These are phyloP conservation scores for Rutidosis leptorrhynchoides DNA, from an alignment of 129 eudicot species.

Conservation along the genomic window DNA sequence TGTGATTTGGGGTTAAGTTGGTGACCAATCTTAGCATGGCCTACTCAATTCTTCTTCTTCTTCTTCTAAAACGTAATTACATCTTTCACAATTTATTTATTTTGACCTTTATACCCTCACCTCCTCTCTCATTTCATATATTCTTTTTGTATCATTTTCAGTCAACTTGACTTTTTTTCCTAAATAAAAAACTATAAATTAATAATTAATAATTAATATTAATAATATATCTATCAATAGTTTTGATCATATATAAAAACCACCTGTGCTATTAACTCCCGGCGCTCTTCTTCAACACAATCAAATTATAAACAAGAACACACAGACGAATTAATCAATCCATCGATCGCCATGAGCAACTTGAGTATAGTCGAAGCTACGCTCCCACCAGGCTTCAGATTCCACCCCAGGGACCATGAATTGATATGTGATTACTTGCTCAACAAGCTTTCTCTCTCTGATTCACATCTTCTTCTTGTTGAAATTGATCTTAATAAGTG, in stretches of 20 bases:
- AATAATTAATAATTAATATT: background rate
- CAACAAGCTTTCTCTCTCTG: conserved; percentile 46
- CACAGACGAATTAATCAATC: background rate
- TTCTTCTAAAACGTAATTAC: too few relatives aligned
- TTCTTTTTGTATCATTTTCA: background rate
- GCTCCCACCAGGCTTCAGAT: conserved; percentile 91
- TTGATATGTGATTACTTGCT: conserved; percentile 76
- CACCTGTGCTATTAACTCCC: conserved; percentile 18
- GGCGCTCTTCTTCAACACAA: conserved; percentile 6
- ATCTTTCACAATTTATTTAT: too few relatives aligned
- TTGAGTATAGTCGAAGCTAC: conserved; percentile 78
- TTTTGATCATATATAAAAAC: conserved; percentile 10
- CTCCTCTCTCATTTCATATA: too few relatives aligned
- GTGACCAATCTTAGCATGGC: conserved; percentile 31
- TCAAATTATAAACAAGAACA: background rate
- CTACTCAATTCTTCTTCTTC: conserved; percentile 25
- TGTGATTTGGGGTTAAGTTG: conserved; percentile 34
- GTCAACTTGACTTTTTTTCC: conserved; percentile 8
- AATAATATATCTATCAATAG: background rate
- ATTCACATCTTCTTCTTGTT: conserved; percentile 46
- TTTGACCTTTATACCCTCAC: conserved; percentile 41
- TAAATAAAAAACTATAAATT: too few relatives aligned
- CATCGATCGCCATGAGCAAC: conserved; percentile 44
- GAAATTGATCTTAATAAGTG: conserved; percentile 83
- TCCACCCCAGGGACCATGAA: conserved; percentile 82